Evolutionary conservation across 495 filamentous ascomycete genomes (phyloP).

Genomic region (Aspergillus baeticus): DNA sequence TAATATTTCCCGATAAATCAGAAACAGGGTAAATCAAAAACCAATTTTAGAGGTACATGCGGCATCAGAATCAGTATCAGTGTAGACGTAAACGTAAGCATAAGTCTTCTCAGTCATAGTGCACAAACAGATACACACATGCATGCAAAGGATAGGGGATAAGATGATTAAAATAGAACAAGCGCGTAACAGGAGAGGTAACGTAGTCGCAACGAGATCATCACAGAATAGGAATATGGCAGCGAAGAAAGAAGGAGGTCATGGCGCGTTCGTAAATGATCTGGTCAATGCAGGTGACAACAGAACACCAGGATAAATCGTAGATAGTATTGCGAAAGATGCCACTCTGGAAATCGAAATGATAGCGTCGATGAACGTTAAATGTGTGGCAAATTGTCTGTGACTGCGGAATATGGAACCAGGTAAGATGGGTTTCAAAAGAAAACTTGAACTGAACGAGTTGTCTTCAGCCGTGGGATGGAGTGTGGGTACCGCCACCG

Average conservation of each 20-base stretch:
- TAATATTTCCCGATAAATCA: not conserved
- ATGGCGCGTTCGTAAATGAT: constrained; percentile 9
- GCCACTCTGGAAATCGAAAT: not conserved
- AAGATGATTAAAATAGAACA: not conserved
- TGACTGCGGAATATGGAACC: not conserved
- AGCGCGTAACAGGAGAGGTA: too few species aligned
- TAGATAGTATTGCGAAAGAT: not conserved
- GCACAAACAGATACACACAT: not conserved
- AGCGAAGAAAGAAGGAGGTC: not conserved
- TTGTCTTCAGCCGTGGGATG: too few species aligned
- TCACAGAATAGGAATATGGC: not conserved
- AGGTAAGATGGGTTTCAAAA: too few species aligned
- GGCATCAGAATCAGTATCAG: not conserved
- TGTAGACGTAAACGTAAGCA: not conserved
- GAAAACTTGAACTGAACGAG: too few species aligned
- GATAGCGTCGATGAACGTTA: constrained; percentile 7
- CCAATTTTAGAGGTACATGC: constrained; percentile 2
- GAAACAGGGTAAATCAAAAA: not conserved
- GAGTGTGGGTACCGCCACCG: too few species aligned
- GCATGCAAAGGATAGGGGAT: not conserved
- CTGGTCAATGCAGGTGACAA: constrained; percentile 7
- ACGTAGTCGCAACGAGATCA: not conserved
- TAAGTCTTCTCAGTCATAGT: not conserved
- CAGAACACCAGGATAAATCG: constrained; percentile 9
- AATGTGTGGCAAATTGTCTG: not conserved